These are phyloP conservation scores for Hanseniaspora clermontiae DNA, from an alignment of 805 yeast species.

Conservation along the genomic window DNA sequence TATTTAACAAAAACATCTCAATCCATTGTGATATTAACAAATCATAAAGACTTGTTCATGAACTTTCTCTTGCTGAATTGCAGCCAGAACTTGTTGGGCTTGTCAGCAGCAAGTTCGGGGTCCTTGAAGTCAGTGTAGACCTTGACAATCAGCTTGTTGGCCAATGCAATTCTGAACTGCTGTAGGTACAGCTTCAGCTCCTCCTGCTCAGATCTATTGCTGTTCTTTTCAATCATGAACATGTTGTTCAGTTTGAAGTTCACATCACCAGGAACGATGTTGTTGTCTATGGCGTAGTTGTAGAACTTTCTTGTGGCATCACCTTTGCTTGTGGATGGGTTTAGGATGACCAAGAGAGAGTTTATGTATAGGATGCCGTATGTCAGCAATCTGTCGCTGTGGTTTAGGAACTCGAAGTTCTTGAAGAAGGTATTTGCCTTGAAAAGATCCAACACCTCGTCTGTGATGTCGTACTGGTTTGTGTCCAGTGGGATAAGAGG, in stretches of 20 bases:
- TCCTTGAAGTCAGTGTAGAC: slow-evolving; percentile 47
- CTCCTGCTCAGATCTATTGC: slow-evolving; percentile 62
- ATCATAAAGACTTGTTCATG: slow-evolving; percentile 74
- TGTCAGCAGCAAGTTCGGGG: slow-evolving; percentile 15
- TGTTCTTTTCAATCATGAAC: slow-evolving; percentile 51
- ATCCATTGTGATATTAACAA: too few relatives aligned
- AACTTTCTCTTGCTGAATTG: slow-evolving; percentile 90
- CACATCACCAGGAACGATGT: slow-evolving; percentile 81
- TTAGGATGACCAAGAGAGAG: slow-evolving; percentile 63
- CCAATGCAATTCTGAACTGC: slow-evolving; percentile 91
- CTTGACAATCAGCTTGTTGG: slow-evolving; percentile 62
- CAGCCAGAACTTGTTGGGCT: slow-evolving; percentile 87
- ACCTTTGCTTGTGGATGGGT: slow-evolving; percentile 34
- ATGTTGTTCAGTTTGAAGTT: slow-evolving; percentile 79
- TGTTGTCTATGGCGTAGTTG: slow-evolving; percentile 63
- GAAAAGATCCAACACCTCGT: slow-evolving; percentile 81
- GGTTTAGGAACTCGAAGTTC: slow-evolving; percentile 92
- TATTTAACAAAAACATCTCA: too few relatives aligned
- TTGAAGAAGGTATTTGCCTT: slow-evolving; percentile 93
- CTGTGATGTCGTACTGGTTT: slow-evolving; percentile 86
- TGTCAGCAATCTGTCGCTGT: slow-evolving; percentile 82
- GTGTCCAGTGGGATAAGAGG: slow-evolving; percentile 78
- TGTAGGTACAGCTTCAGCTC: slow-evolving; percentile 67
- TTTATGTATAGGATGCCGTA: slow-evolving; percentile 86
- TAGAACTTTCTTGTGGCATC: slow-evolving; percentile 62